Conservation (phyloP, 176 grass and related monocot genomes). For the Triticum timopheevii region DNA sequence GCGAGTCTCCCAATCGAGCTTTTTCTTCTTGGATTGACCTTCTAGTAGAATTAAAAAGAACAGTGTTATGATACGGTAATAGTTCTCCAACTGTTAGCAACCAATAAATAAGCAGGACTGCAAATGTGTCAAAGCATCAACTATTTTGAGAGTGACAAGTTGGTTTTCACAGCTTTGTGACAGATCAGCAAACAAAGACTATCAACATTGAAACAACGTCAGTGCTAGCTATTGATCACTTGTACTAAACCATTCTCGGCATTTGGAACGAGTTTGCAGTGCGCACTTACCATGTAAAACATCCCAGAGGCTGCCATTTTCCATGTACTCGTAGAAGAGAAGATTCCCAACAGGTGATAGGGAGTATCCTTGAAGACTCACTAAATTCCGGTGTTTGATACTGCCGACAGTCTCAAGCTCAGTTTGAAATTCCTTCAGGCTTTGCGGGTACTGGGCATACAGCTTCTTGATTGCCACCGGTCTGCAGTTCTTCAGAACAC, state of each 20-base stretch:
- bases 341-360: slow-evolving; percentile 85
- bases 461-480: slow-evolving; percentile 94
- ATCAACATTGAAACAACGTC: background rate
- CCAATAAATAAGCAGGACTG: background rate
- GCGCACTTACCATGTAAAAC: slow-evolving; percentile 82
- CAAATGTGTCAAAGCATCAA: background rate
- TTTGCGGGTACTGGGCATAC: slow-evolving; percentile 72
- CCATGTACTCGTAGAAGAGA: slow-evolving; percentile 98
- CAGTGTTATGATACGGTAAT: background rate
- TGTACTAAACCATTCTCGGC: background rate
- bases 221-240: slow-evolving; percentile 8
- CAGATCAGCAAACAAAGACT: slow-evolving; percentile 26
- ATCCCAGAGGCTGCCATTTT: slow-evolving; percentile 98
- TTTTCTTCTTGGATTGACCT: slow-evolving; percentile 89
- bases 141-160: background rate
- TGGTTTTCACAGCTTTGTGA: background rate
- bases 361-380: slow-evolving; percentile 94
- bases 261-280: background rate
- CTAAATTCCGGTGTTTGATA: slow-evolving; percentile 95
- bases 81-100: background rate
- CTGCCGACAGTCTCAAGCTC: slow-evolving; percentile 93
- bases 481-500: slow-evolving; percentile 88
- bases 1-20: slow-evolving; percentile 83
- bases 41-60: slow-evolving; percentile 23
- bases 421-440: slow-evolving; percentile 90